These are phyloP conservation scores for Calamus simplicifolius DNA, from an alignment of 176 grass and related monocot genomes.

Conservation along the genomic window DNA sequence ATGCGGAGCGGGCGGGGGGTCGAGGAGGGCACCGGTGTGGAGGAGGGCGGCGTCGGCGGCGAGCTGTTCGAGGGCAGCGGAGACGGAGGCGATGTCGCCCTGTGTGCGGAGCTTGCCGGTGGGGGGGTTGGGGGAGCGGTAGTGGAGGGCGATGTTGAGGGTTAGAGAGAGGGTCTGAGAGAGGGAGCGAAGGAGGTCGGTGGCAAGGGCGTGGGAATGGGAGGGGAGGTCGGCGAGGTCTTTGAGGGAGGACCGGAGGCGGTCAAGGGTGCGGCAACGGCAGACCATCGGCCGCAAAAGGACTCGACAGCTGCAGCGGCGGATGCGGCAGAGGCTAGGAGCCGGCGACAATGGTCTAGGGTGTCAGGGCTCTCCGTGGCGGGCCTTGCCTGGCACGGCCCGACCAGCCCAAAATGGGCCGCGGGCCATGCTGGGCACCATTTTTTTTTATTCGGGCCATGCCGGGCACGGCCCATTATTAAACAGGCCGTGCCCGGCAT, in stretches of 20 bases:
- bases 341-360: conserved; percentile 25
- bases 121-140: conserved; percentile 14
- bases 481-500: too few species aligned
- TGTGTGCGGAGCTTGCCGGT: conserved; percentile 55
- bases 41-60: conserved; percentile 33
- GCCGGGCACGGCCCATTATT: too few species aligned
- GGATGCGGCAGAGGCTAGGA: conserved; percentile 33
- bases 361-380: neutral
- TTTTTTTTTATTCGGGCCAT: too few species aligned
- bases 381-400: too few species aligned
- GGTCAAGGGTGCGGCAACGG: conserved; percentile 7
- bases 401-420: too few species aligned
- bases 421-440: too few species aligned
- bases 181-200: conserved; percentile 12
- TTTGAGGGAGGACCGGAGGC: conserved; percentile 35
- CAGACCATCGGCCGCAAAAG: conserved; percentile 15
- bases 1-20: conserved; percentile 24
- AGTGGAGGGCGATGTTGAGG: conserved; percentile 2
- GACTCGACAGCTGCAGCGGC: conserved; percentile 9
- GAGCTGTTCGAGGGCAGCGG: conserved; percentile 39
- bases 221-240: conserved; percentile 27
- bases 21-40: conserved; percentile 19
- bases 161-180: neutral
- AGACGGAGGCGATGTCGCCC: conserved; percentile 41
- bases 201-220: neutral